Evolutionary conservation across 1,284 basidiomycete species (phyloP), one percentile per base, ranked within the genome.

Genomic region (Afroboletus lepidellus): DNA sequence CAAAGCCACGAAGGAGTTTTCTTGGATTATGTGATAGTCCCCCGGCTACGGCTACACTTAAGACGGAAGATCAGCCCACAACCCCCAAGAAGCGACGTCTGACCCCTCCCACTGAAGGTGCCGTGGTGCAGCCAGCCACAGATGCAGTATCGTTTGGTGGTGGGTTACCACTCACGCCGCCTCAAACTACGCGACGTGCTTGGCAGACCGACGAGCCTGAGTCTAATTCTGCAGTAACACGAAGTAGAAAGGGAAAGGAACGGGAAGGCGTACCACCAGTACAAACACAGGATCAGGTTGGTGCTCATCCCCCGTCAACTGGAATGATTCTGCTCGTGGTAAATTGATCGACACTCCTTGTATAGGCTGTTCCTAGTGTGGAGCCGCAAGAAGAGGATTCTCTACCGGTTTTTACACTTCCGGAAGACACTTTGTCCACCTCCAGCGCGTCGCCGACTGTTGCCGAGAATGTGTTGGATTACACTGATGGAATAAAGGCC

Each of bases 401-500:
- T 16, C 46, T 64, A 8, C 66, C 63, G 13, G 51, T 63, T 38
- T 64, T 65, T 7, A 50, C 60, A 13, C 32, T 36, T 34, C 34
- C 52, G 9, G 66, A 55, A 36, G 62, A 64, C 9, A 3, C 24
- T 7, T 41, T 51, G 13, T 49, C 55, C 3, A 27, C 33, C 6
- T 41, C 58, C 7, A 53, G 60, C 11, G 58, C 29, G 30, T 69
- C 63, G 11, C 66, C 63, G 9, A 69, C 66, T 1, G 53, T 15
- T 12, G 64, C 64, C 5, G 63, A 69, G 13, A 67, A 66, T 16
- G 54, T 67, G 33, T 47, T 67, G 4, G 63, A 64, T 39, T 64
- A 61, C 15, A 47, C 50, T 1, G 50, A 57, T 11, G 66, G 66
- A 13, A 27, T 65, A 41, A 69, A 52, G 43, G 51, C 13, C 15